Evolutionary conservation across 306 rosid species (phyloP).

Genomic region (Hippophae rhamnoides): DNA sequence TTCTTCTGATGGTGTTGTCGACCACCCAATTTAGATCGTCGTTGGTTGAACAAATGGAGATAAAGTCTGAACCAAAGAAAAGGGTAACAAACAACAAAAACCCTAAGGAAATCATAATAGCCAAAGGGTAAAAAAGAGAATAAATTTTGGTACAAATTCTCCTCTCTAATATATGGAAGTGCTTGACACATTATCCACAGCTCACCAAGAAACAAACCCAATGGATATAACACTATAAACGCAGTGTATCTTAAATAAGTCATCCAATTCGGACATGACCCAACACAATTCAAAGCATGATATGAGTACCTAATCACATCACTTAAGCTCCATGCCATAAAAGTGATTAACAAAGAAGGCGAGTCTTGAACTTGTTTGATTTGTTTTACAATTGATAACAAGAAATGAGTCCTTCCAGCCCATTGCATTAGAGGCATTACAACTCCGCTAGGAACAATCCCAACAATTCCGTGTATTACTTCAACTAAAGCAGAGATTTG

Average conservation of each 20-base stretch:
- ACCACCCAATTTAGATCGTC: conserved; percentile 53
- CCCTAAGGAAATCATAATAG: conserved; percentile 68
- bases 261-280: conserved; percentile 65
- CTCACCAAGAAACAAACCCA: conserved; percentile 77
- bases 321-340: conserved; percentile 73
- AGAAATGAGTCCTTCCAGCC: conserved; percentile 77
- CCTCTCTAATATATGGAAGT: conserved; percentile 59
- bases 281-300: conserved; percentile 60
- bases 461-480: conserved; percentile 72
- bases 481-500: conserved; percentile 79
- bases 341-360: conserved; percentile 66
- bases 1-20: conserved; percentile 34
- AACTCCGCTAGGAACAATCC: conserved; percentile 81
- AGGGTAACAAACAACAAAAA: conserved; percentile 53
- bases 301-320: conserved; percentile 89
- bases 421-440: conserved; percentile 89
- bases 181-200: conserved; percentile 81
- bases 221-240: conserved; percentile 70
- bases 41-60: conserved; percentile 83
- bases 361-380: conserved; percentile 50
- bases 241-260: conserved; percentile 88
- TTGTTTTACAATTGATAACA: conserved; percentile 46
- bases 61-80: conserved; percentile 73
- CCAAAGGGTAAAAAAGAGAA: conserved; percentile 48
- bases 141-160: conserved; percentile 45